Evolutionary conservation across 1,139 yeast genomes (phyloP).

Genomic region (Yamadazyma atlantica): DNA sequence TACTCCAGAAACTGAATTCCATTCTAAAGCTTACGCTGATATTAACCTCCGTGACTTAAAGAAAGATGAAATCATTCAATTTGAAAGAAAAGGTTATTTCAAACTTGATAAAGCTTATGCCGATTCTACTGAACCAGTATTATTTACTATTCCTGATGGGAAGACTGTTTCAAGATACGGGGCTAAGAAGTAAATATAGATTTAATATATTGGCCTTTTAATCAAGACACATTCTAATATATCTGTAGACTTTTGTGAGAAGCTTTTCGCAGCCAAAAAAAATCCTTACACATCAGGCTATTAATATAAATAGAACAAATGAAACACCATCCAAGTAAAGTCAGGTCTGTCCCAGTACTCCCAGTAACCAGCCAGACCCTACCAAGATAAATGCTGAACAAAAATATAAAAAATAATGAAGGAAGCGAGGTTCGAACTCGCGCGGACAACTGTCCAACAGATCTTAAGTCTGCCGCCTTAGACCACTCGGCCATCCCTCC

Average conservation of each 20-base stretch:
- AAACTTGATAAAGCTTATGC: conserved; percentile 68
- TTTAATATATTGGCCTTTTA: no score
- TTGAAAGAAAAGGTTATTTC: conserved; percentile 96
- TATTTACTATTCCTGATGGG: conserved; percentile 97
- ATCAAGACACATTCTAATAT: no score
- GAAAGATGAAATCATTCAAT: conserved; percentile 87
- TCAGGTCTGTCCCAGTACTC: no score
- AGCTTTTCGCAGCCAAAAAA: no score
- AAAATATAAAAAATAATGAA: conserved; percentile 47
- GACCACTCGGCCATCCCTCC: conserved; percentile 60
- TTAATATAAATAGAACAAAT: no score
- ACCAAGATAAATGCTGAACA: no score
- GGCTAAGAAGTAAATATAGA: conserved; percentile 52
- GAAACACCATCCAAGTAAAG: no score
- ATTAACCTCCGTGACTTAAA: conserved; percentile 71
- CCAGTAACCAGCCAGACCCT: background rate
- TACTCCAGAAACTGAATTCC: conserved; percentile 87
- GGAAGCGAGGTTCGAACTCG: conserved; percentile 88
- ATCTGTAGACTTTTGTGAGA: background rate
- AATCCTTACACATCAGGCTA: no score
- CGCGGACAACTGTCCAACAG: conserved; percentile 66
- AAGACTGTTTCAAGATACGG: conserved; percentile 53
- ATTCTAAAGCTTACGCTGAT: conserved; percentile 76
- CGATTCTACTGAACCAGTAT: conserved; percentile 65
- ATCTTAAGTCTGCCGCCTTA: conserved; percentile 58